Base-by-base conservation (phyloP, 345 rosid genomes). In the Lumnitzera littorea region DNA sequence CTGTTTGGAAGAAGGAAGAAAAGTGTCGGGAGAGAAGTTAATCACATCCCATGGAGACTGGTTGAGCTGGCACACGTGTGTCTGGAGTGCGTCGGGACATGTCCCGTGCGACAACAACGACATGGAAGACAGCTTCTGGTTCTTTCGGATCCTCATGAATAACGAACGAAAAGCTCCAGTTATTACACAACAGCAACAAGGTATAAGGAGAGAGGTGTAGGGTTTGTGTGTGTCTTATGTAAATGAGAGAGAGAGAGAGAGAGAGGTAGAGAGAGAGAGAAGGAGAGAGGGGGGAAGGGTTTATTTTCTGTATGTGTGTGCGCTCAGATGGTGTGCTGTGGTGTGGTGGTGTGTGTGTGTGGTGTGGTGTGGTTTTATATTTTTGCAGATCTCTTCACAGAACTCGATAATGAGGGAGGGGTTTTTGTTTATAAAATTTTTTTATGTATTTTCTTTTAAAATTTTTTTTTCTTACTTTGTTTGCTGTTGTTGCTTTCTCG, bases 31-130 rank as follows among this genome's bases (percentile, higher is more conserved):
- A 64, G 76, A 47, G 80, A 72, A 68, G 41, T 78, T 43, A 78
- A 84, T 81, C 80, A 84, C 96, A 87, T 91, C 98, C 98, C 98
- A 89, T 15, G 96, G 96, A 49, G 98, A 89, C 83, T 89, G 95
- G 88, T 89, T 91, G n/a, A 91, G 82, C 70, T 72, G 82, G 75
- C 98, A 91, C 17, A 75, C 81, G 75, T 89, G 84, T n/a, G 91
- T n/a, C 56, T 77, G 78, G 51, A 65, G 68, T 15, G 53, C 58
- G 53, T 76, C 76, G 47, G 77, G 64, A 23, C 86, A 76, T 62
- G 82, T 77, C 61, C 76, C 15, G 14, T 20, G 50, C 54, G 29
- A 62, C 70, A 63, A 62, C 57, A 71, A 57, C 31, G 31, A 27
- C 72, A 73, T 51, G 67, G 89, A 66, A 15, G 87, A 71, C 55